Base-by-base conservation (phyloP, 441 rosid species). In the Syzygium syzygioides region DNA sequence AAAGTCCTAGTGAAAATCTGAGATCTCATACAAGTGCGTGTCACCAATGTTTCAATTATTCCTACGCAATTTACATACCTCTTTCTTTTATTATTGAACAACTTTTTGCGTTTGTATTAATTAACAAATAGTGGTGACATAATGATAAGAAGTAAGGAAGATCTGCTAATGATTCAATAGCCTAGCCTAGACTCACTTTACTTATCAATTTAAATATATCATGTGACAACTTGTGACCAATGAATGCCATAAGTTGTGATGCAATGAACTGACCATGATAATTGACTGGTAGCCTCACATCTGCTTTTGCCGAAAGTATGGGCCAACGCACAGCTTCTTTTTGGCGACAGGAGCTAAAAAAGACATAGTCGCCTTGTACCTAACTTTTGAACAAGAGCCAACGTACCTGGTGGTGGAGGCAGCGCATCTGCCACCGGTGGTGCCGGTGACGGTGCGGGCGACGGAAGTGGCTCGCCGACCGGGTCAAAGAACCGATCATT, bases 401-500 rank as follows among this genome's bases (percentile, higher is more conserved):
- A 71, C 50, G 7, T 10, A 71, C 48, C 50, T 20, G 80, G 50
- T 20, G 50, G 28, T 23, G 80, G 80, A 37, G 48, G 14, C 7
- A 19, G 79, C 4, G 45, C 79, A 34, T 32, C 79, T 68, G 26
- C 79, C 79, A 4, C 45, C 28, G 5, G 6, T 5, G n/a, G 12
- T 59, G 64, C 6, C 14, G 30, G 13, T 59, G 64, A 15, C 28
- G 15, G 50, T 12, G 48, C 50, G 20, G 80, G 50, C 48, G 50
- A 0, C 2, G 28, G 80, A 37, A 71, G 80, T 37, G 4, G 80
- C 80, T 19, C 80, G 8, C 80, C 14, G 4, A 71, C 14, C 8
- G 0, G 80, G 4, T 37, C 48, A 1, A 34, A 11, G 80, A 71
- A 71, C 14, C 14, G 50, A 34, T 0, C 0, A 20, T 20, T 0